Evolutionary conservation across 371 early-diverging fungal species (phyloP), one percentile per base, ranked within the genome.

Genomic region (Mucor indicus): DNA sequence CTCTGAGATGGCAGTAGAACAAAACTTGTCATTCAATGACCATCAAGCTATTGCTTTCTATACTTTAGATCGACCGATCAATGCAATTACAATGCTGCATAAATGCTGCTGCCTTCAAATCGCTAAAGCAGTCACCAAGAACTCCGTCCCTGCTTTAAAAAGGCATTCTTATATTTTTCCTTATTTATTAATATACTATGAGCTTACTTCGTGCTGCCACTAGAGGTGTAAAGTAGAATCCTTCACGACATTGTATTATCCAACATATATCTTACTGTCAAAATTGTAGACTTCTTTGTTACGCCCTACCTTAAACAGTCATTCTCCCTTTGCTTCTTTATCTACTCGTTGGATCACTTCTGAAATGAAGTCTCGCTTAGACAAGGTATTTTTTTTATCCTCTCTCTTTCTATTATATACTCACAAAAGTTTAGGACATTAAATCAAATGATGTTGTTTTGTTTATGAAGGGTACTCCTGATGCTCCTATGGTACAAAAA

Each of bases 401-500:
- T 9, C 16, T 23, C 10, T 39, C 23, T 4, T 12, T 10, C 13
- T 19, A 22, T 3, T 12, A 10, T 13, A 32, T 8, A 21, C 22
- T 10, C 19, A 21, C 2, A 16, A 17, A 1, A 15, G 27, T 15
- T 19, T 57, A 88, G 89, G 84, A 80, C 35, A 70, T 91, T 53
- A 82, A 83, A 33, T 70, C 70, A 2, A 84, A 84, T 53, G 82
- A 82, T 40, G 73, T 94, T 25, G 80, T 88, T 11, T 79, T 97
- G 39, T 97, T 94, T 63, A 95, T 97, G 95, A 97, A 97, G 80
- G 97, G 97, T 63, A 91, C 92, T 38, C 91, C 92, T 42, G 85
- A 88, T 47, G 77, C 78, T 29, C 97, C 97, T 36, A 60, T 60
- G 60, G 60, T 60, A 60, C 33, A n/a, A 12, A 9, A 38, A 36